Conservation (phyloP, 768 basidiomycete genomes). For the Phanerochaete sordida region DNA sequence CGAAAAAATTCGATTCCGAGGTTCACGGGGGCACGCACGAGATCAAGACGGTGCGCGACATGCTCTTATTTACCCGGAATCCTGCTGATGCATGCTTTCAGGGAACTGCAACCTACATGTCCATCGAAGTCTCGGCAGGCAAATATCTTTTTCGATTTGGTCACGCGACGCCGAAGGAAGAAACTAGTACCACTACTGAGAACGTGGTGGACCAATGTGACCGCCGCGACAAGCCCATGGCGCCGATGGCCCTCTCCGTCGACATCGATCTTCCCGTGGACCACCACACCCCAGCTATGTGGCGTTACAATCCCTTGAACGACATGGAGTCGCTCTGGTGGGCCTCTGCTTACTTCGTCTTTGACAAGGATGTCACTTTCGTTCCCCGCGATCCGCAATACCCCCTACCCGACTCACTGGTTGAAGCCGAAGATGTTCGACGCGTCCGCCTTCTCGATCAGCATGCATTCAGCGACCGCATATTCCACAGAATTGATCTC, state of each 20-base stretch:
- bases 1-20: not conserved
- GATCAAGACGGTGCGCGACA: not conserved
- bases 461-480: no score
- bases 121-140: not conserved
- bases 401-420: no score
- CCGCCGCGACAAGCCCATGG: not conserved
- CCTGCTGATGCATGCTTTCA: not conserved
- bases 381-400: no score
- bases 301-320: not conserved
- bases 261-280: not conserved
- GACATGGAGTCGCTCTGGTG: not conserved
- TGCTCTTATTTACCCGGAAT: not conserved
- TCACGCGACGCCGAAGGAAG: no score
- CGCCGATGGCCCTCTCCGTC: not conserved
- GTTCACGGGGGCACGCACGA: not conserved
- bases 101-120: not conserved
- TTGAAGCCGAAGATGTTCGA: no score
- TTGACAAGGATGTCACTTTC: not conserved
- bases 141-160: not conserved
- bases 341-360: not conserved
- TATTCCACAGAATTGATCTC: no score
- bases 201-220: not conserved
- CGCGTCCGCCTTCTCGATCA: no score
- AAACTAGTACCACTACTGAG: not conserved
- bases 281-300: not conserved